These are phyloP conservation scores for Naematelia encephala DNA, from an alignment of 768 basidiomycete genomes.

Conservation along the genomic window DNA sequence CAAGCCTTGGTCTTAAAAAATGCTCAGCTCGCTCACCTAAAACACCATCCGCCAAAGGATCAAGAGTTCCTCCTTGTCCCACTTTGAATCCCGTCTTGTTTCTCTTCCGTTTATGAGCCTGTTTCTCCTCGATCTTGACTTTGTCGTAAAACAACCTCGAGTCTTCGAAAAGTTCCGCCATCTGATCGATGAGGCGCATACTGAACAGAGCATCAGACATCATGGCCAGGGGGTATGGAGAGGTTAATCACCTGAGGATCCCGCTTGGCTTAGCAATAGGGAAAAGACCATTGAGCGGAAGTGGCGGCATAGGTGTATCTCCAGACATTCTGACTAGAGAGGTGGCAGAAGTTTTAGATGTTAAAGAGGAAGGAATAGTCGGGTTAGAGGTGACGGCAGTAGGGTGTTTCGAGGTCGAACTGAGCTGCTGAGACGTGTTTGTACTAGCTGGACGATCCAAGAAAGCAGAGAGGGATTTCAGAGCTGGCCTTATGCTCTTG, in stretches of 20 bases:
- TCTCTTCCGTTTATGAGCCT: slow-evolving; percentile 27
- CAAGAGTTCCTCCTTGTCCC: slow-evolving; percentile 71
- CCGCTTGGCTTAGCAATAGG: slow-evolving; percentile 82
- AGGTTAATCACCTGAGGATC: slow-evolving; percentile 55
- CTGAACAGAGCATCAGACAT: no score
- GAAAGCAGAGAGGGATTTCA: not conserved
- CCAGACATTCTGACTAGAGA: slow-evolving; percentile 39
- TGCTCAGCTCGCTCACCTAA: slow-evolving; percentile 59
- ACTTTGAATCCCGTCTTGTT: slow-evolving; percentile 60
- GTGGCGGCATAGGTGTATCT: slow-evolving; percentile 29
- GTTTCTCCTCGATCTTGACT: slow-evolving; percentile 12
- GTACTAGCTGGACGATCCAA: not conserved
- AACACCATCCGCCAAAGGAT: slow-evolving; percentile 94
- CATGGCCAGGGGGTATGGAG: not conserved
- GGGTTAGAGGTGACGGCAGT: no score
- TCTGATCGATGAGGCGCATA: slow-evolving; percentile 80
- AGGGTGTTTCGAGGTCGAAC: no score
- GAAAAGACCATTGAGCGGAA: slow-evolving; percentile 60
- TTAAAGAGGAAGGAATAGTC: no score
- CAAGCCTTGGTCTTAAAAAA: not conserved
- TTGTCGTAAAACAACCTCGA: slow-evolving; percentile 68
- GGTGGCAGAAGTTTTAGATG: not conserved
- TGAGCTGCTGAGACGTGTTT: not conserved
- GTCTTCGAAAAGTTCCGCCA: slow-evolving; percentile 72
- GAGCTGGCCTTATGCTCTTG: not conserved